phyloP scores from a whole-genome alignment of 176 grass and related monocot genomes.

The Poa pratensis region DNA sequence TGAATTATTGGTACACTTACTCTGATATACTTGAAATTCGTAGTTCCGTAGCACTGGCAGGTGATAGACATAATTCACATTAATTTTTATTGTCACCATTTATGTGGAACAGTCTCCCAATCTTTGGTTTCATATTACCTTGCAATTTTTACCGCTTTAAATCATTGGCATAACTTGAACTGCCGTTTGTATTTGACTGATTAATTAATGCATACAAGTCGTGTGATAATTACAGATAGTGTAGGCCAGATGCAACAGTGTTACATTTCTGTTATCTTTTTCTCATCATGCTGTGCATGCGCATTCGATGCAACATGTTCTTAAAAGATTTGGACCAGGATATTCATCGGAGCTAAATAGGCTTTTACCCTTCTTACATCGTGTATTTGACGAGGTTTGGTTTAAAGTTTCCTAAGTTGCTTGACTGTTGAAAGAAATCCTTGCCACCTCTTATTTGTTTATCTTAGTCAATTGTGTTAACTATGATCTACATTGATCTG shows the following conservation, averaged over 20 bases:
- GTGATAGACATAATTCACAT: not conserved
- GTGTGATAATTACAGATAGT: not conserved
- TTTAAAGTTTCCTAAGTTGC: constrained; percentile 27
- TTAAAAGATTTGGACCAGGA: not conserved
- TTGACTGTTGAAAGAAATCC: constrained; percentile 23
- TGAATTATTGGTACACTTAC: constrained; percentile 24
- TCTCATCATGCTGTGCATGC: not conserved
- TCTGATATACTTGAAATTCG: constrained; percentile 5
- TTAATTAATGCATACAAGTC: not conserved
- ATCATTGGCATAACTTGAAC: not conserved
- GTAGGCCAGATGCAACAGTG: not conserved
- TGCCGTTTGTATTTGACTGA: not conserved
- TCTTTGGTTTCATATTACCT: not conserved
- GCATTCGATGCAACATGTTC: constrained; percentile 15
- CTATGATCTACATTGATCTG: constrained; percentile 34
- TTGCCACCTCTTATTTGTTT: constrained; percentile 16
- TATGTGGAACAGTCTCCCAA: constrained; percentile 6
- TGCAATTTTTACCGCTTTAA: not conserved
- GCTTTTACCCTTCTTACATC: constrained; percentile 5
- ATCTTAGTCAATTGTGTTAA: constrained; percentile 12
- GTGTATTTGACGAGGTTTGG: not conserved
- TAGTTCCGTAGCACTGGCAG: not conserved
- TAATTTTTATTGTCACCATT: not conserved
- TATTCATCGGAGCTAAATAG: not conserved
- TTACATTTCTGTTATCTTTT: not conserved